phyloP scores from a whole-genome alignment of 2,329 filamentous ascomycete species.

The Aspergillus sp. region DNA sequence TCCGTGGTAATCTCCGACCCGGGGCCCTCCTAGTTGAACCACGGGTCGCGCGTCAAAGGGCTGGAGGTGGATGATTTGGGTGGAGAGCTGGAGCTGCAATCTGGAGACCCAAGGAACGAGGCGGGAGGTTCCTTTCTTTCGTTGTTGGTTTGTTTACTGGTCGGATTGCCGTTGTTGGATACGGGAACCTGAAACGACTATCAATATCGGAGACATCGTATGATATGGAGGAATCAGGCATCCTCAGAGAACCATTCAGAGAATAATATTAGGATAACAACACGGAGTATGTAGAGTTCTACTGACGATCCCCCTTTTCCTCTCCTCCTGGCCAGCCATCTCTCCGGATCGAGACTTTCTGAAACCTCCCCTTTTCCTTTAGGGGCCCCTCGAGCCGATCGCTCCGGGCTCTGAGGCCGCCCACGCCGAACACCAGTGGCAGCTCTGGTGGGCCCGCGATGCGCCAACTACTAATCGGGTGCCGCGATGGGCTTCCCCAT shows the following conservation, averaged over 20 bases:
- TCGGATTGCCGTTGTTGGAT: no score
- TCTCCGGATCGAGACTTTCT: not conserved
- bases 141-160: not conserved
- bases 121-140: not conserved
- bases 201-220: no score
- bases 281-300: no score
- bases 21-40: not conserved
- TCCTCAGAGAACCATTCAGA: not conserved
- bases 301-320: constrained; percentile 6
- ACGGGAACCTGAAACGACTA: no score
- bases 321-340: not conserved
- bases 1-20: not conserved
- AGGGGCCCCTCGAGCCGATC: no score
- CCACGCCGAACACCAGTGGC: no score
- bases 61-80: not conserved
- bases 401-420: no score
- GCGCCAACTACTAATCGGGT: constrained; percentile 29
- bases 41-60: not conserved
- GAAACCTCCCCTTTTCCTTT: constrained; percentile 9
- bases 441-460: constrained; percentile 30
- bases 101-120: not conserved
- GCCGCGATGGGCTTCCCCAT: constrained; percentile 27
- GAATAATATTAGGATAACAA: no score
- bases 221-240: constrained; percentile 15
- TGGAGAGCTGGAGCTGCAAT: not conserved